Conservation (phyloP, 306 rosid genomes). For the Cicer pinnatifidum region DNA sequence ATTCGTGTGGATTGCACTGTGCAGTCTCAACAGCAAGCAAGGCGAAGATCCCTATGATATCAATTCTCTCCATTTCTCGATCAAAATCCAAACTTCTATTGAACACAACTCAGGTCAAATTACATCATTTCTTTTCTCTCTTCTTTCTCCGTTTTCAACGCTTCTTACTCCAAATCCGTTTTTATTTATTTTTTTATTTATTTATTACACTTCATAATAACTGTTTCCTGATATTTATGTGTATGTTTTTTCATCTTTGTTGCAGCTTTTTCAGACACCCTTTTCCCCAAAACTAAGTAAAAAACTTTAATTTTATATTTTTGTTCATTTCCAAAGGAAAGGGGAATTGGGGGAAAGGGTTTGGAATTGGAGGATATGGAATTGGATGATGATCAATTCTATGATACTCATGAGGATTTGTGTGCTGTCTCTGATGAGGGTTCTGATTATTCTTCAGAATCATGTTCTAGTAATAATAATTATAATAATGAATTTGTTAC, state of each 20-base stretch:
- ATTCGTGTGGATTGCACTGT: no score
- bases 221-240: conserved; percentile 20
- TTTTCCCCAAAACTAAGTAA: conserved; percentile 32
- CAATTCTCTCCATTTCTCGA: no score
- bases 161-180: conserved; percentile 23
- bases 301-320: background rate
- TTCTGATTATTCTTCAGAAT: conserved; percentile 54
- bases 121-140: background rate
- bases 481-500: conserved; percentile 19
- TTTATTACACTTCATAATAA: background rate
- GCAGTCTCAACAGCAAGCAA: no score
- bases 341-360: conserved; percentile 35
- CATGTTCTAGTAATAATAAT: conserved; percentile 35
- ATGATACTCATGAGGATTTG: conserved; percentile 74
- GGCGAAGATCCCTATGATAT: no score
- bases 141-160: background rate
- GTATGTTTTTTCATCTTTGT: background rate
- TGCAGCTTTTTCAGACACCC: conserved; percentile 46
- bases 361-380: conserved; percentile 42
- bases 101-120: no score
- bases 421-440: conserved; percentile 68
- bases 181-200: background rate
- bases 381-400: conserved; percentile 62
- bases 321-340: conserved; percentile 25
- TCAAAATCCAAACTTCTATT: no score